Evolutionary conservation across 371 early-diverging fungal genomes (phyloP).

Genomic region (Amoeboaphelidium protococcarum): DNA sequence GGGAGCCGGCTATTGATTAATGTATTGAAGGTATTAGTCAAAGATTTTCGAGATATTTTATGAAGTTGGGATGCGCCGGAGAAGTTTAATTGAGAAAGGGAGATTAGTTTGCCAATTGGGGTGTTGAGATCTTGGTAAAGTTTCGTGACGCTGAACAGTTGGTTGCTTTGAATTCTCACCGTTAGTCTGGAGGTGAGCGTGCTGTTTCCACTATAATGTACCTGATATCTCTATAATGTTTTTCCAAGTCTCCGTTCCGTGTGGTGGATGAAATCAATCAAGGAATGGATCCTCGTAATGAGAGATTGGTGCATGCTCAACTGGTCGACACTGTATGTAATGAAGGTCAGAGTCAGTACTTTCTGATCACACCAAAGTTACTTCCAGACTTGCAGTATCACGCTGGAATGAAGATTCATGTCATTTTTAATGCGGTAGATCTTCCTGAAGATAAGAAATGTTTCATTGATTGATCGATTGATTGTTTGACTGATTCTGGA

Average conservation of each 20-base stretch:
- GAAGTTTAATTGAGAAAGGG: conserved; percentile 9
- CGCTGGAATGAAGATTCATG: conserved; percentile 65
- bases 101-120: conserved; percentile 78
- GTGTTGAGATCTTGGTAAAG: conserved; percentile 54
- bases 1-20: neutral
- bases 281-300: conserved; percentile 98
- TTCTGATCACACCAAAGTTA: conserved; percentile 97
- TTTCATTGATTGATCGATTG: too few species aligned
- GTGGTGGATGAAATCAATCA: conserved; percentile 99
- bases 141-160: conserved; percentile 52
- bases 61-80: conserved; percentile 6
- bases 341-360: conserved; percentile 51
- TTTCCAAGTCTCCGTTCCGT: conserved; percentile 78
- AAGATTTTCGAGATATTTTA: conserved; percentile 6
- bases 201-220: conserved; percentile 70
- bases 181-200: conserved; percentile 83
- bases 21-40: conserved; percentile 1
- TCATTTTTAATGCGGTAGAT: conserved; percentile 62
- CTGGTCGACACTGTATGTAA: conserved; percentile 39
- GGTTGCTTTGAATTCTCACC: conserved; percentile 56
- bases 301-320: conserved; percentile 81
- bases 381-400: conserved; percentile 84
- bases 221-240: conserved; percentile 71
- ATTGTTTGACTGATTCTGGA: too few species aligned
- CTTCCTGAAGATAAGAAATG: neutral